Percentiles rank a stretch among this genome's conserved stretches.
phyloP scores from a whole-genome alignment of 2,329 filamentous ascomycete genomes.

The Graphiopsis chlorocephala region DNA sequence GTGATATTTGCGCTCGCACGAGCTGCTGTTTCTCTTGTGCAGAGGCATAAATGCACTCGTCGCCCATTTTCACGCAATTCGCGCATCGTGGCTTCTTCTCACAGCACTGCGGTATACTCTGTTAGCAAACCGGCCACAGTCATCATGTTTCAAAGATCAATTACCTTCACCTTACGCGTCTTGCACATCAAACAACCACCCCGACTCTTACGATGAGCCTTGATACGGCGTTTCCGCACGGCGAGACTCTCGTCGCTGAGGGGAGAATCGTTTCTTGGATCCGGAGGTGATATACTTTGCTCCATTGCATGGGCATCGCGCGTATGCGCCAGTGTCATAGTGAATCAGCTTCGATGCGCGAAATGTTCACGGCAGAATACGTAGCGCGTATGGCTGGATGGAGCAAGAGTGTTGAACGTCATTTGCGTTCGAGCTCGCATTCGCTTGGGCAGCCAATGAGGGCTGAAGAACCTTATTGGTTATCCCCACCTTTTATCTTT shows the following conservation, averaged over 20 bases:
- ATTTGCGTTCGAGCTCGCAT: slow-evolving; percentile 80
- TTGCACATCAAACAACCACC: slow-evolving; percentile 12
- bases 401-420: slow-evolving; percentile 61
- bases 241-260: slow-evolving; percentile 1
- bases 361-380: background rate
- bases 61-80: slow-evolving; percentile 9
- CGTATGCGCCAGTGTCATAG: too few relatives aligned
- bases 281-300: background rate
- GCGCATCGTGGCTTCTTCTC: slow-evolving; percentile 7
- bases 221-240: slow-evolving; percentile 5
- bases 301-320: background rate
- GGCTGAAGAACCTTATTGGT: background rate
- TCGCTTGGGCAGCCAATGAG: background rate
- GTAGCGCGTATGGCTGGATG: background rate
- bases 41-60: background rate
- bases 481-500: background rate
- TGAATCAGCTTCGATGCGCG: background rate
- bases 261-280: background rate
- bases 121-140: background rate
- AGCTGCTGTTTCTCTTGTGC: background rate
- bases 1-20: slow-evolving; percentile 1
- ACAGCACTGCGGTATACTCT: background rate
- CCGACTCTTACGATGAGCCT: slow-evolving; percentile 2
- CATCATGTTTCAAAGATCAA: background rate
- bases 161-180: slow-evolving; percentile 8